phyloP scores from a whole-genome alignment of 495 filamentous ascomycete species.

The Letharia lupina region DNA sequence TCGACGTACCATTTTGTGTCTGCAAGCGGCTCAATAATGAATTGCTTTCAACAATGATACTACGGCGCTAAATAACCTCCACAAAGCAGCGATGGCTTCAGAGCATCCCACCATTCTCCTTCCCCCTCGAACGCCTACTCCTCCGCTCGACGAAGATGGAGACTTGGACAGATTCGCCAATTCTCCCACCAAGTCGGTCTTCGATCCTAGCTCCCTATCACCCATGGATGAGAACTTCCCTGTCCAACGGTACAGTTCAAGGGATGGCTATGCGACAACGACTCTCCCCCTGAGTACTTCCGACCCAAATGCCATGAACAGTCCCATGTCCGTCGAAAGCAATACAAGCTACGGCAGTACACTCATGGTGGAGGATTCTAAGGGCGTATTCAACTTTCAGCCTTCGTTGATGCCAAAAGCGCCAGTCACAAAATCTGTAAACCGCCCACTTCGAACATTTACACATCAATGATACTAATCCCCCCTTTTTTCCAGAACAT shows the following conservation, averaged over 20 bases:
- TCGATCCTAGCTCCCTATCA: conserved; percentile 56
- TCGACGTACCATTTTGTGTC: not conserved
- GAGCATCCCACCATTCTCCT: conserved; percentile 42
- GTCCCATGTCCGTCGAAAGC: conserved; percentile 33
- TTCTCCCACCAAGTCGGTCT: conserved; percentile 35
- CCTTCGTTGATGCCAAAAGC: conserved; percentile 68
- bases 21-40: not conserved
- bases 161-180: conserved; percentile 31
- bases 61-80: conserved; percentile 2
- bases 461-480: conserved; percentile 11
- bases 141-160: conserved; percentile 49
- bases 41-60: not conserved
- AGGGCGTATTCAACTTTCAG: conserved; percentile 86
- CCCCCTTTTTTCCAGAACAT: conserved; percentile 47
- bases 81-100: conserved; percentile 33
- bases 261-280: conserved; percentile 19
- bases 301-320: conserved; percentile 36
- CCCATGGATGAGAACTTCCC: conserved; percentile 50
- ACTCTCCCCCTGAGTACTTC: conserved; percentile 32
- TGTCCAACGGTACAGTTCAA: conserved; percentile 29
- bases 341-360: conserved; percentile 33
- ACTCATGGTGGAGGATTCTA: conserved; percentile 35
- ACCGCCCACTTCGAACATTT: conserved; percentile 25
- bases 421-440: conserved; percentile 71
- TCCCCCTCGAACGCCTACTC: conserved; percentile 61